Evolutionary conservation across 2,329 filamentous ascomycete species (phyloP), one percentile per base, ranked within the genome.

Genomic region (Aspergillus alliaceus): DNA sequence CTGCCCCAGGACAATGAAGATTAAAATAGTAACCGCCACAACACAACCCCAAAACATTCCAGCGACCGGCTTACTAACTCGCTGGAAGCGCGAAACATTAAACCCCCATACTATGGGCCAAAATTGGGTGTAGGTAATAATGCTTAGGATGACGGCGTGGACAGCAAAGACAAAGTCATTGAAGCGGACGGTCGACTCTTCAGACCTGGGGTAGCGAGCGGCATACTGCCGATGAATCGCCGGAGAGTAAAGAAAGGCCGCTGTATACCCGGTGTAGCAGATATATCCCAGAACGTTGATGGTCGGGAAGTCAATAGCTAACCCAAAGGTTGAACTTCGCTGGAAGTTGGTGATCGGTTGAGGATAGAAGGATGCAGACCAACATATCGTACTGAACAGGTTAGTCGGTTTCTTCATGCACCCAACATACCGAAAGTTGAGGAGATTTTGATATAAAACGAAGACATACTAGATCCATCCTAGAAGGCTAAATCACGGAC

Each of bases 351-450:
- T 83, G 59, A 96, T 77, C 6, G 90, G 86, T 72, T 98, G 95
- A 1, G 93, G 93, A 73, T 98, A 98, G 78, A 97, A 98, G 15
- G 91, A 96, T 15, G 88, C 77, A 12, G 90, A 93, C 93, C 93
- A 95, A 74, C 84, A 86, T 49, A 87, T 62, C 62, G 85, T 88
- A 75, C 77, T 80, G 58, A 7, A 22, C 1, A 18, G 35, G 34
- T 56, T 18, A 57, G 54, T 53, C n/a, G n/a, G n/a, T n/a, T n/a
- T n/a, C n/a, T n/a, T n/a, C n/a, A n/a, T n/a, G n/a, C n/a, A n/a
- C n/a, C n/a, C n/a, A n/a, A n/a, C n/a, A 25, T 27, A 18, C 14
- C 11, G 14, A 44, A 44, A 9, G 14, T 44, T 18, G 24, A 15
- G 7, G 14, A 9, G 15, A 44, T 18, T 14, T n/a, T 44, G n/a